Evolutionary conservation across 176 grass and related monocot genomes (phyloP).

Genomic region (Lolium perenne): DNA sequence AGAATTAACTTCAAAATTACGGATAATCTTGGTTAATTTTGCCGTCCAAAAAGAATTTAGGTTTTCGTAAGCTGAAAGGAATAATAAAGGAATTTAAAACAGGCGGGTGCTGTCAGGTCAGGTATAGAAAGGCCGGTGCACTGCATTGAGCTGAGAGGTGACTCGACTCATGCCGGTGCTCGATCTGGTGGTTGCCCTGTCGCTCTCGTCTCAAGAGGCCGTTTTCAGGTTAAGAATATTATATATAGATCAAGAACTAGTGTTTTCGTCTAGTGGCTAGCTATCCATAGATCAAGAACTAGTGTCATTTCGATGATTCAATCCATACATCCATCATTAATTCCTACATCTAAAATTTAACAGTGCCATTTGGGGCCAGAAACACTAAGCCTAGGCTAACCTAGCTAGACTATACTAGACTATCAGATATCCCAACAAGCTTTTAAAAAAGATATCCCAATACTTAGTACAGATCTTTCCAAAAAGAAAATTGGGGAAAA

Average conservation of each 20-base stretch:
- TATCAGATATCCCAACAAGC: background rate
- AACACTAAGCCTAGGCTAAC: background rate
- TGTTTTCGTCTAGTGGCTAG: background rate
- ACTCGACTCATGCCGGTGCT: background rate
- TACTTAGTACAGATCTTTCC: constrained; percentile 9
- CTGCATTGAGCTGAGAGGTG: background rate
- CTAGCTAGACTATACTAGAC: background rate
- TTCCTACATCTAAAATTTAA: constrained; percentile 3
- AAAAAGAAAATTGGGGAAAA: background rate
- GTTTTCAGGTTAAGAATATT: background rate
- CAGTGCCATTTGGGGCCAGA: background rate
- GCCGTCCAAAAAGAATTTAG: background rate
- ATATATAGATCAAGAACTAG: background rate
- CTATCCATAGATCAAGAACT: constrained; percentile 22
- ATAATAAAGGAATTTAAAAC: background rate
- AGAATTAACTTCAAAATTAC: background rate
- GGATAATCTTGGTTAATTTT: background rate
- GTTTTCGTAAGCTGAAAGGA: background rate
- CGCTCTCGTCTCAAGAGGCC: constrained; percentile 22
- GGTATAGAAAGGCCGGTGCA: constrained; percentile 1
- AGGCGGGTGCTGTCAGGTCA: background rate
- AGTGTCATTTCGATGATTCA: constrained; percentile 11
- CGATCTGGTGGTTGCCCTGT: constrained; percentile 37
- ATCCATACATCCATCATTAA: background rate
- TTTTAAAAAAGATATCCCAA: background rate